Base-by-base conservation (phyloP, 345 rosid genomes). In the Rhizophora mangle region DNA sequence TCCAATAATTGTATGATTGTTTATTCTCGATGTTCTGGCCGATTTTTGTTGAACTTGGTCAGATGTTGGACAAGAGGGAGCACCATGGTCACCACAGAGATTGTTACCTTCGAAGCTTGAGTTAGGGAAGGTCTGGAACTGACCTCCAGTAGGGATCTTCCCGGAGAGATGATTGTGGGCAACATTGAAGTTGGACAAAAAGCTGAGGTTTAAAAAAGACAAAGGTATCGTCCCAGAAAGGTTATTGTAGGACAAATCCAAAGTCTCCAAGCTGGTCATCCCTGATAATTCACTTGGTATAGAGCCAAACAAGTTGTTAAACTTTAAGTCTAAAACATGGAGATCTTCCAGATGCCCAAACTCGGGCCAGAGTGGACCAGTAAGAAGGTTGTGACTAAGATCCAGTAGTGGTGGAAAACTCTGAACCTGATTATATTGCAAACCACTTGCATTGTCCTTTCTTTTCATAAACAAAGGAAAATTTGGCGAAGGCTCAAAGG, bases 41-140 rank as follows among this genome's bases (percentile, higher is more conserved):
- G 81, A 29, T 21, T 18, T 53, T 2, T 16, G 63, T 37, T 52
- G 74, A 49, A 73, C 59, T 4, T 68, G 53, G 19, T 32, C 69
- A 27, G 21, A 52, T 54, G 0, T 63, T 3, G 37, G 56, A 82
- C 98, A 90, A 30, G 70, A 72, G 56, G 68, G 65, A 13, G 43
- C 6, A 68, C 82, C 64, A 24, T 86, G 91, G 27, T 89, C 90
- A 22, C 96, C 96, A n/a, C 98, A 90, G 16, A 93, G 93, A 60
- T 62, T 26, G 61, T 88, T 93, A 27, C 83, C 90, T 78, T 89
- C 96, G 6, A 90, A 90, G 82, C 98, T 90, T 54, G 96, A 82
- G 73, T 82, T 87, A 5, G 95, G 91, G 52, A 93, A 93, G 37
- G 88, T 88, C 63, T 47, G 79, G 77, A 93, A 90, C 77, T 93